phyloP scores from a whole-genome alignment of 495 filamentous ascomycete genomes.

The Xeromyces bisporus region DNA sequence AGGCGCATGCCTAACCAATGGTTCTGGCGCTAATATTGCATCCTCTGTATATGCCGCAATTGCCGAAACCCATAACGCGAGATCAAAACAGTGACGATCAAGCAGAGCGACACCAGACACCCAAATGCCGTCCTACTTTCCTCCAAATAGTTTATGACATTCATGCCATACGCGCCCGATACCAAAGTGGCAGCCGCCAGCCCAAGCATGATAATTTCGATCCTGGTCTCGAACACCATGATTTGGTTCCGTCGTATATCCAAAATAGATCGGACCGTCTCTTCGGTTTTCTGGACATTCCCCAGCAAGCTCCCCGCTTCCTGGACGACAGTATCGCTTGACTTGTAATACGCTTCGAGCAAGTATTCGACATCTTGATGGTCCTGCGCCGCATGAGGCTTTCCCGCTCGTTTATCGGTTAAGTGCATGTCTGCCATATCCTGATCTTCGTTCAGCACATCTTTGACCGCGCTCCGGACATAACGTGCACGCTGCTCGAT shows the following conservation, averaged over 20 bases:
- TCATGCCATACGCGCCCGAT: constrained; percentile 19
- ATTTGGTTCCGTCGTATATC: constrained; percentile 21
- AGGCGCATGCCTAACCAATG: no score
- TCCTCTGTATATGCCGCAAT: no score
- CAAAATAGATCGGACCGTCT: constrained; percentile 11
- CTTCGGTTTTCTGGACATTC: constrained; percentile 12
- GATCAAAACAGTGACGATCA: no score
- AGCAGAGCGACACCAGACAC: no score
- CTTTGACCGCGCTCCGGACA: constrained; percentile 12
- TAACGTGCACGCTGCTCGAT: constrained; percentile 16
- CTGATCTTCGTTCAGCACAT: constrained; percentile 15
- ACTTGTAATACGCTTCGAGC: constrained; percentile 19
- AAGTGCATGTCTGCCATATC: constrained; percentile 29
- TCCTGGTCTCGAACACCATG: constrained; percentile 17
- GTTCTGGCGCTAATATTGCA: no score
- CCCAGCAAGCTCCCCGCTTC: constrained; percentile 9
- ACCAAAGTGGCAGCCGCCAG: constrained; percentile 15
- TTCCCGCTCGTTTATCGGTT: constrained; percentile 19
- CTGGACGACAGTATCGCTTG: constrained; percentile 13
- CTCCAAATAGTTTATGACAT: constrained; percentile 17
- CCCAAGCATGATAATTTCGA: constrained; percentile 18
- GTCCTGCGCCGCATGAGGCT: constrained; percentile 11
- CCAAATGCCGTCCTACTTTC: constrained; percentile 14
- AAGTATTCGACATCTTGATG: constrained; percentile 22
- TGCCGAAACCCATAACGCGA: no score